Conservation (phyloP, 225 moss, liverwort and hornwort genomes). For the Anthoceros angustus region DNA sequence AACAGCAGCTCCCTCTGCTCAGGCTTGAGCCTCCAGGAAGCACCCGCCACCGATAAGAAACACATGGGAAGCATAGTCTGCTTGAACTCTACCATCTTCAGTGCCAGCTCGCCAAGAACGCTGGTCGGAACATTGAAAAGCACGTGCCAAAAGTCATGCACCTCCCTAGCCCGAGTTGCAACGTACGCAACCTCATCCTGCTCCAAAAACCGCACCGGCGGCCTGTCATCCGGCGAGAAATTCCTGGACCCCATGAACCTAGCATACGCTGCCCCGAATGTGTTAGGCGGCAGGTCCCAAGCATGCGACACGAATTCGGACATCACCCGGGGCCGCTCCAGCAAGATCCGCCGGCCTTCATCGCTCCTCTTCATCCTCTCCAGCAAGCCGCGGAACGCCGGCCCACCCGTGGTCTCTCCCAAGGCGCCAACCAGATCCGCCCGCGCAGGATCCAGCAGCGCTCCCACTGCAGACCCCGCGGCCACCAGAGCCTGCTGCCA, state of each 20-base stretch:
- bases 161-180: constrained; percentile 79
- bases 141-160: constrained; percentile 97
- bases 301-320: constrained; percentile 59
- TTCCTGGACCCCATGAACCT: constrained; percentile 96
- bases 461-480: constrained; percentile 76
- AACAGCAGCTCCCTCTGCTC: constrained; percentile 63
- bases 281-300: constrained; percentile 86
- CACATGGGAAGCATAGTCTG: constrained; percentile 94
- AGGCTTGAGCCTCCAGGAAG: constrained; percentile 87
- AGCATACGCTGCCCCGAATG: constrained; percentile 89
- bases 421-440: constrained; percentile 93
- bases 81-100: constrained; percentile 98
- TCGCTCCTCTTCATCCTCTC: constrained; percentile 52
- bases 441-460: constrained; percentile 63
- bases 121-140: constrained; percentile 72
- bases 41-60: constrained; percentile 85
- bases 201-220: constrained; percentile 75
- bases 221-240: constrained; percentile 95
- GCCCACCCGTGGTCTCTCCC: constrained; percentile 79
- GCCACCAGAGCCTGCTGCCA: constrained; percentile 85
- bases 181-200: constrained; percentile 82
- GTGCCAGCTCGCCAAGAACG: constrained; percentile 77
- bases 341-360: constrained; percentile 55
- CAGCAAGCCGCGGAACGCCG: constrained; percentile 55
- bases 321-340: constrained; percentile 64